Conservation (phyloP, 371 early-diverging fungal genomes). For the Syncephalastrum monosporum region DNA sequence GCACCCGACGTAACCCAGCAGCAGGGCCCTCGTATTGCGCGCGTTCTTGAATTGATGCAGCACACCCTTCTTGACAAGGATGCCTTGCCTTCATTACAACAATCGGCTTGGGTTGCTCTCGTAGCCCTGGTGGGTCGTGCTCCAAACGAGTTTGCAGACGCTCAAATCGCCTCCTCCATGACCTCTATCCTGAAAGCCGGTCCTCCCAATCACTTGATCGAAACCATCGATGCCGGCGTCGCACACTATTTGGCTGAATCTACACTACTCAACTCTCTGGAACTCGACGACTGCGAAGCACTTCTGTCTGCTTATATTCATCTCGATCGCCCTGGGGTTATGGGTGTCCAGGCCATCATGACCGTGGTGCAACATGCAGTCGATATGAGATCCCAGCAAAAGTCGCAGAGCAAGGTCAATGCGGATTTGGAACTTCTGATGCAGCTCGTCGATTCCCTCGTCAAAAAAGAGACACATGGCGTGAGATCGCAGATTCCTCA, state of each 20-base stretch:
- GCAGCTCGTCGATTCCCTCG: constrained; percentile 11
- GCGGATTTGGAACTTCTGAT: constrained; percentile 27
- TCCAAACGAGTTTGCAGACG: constrained; percentile 14
- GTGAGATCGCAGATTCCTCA: not conserved
- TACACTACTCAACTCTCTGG: constrained; percentile 36
- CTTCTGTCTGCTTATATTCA: constrained; percentile 25
- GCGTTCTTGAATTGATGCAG: constrained; percentile 18
- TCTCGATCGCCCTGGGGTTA: constrained; percentile 3
- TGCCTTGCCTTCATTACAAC: no score
- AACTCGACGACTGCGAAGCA: constrained; percentile 25
- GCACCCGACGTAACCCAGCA: constrained; percentile 9
- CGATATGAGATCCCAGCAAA: constrained; percentile 34
- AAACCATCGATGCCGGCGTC: constrained; percentile 38
- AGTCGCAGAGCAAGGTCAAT: constrained; percentile 29
- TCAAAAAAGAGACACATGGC: constrained; percentile 9
- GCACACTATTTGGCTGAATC: constrained; percentile 42
- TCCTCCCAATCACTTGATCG: constrained; percentile 13
- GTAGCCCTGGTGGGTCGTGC: constrained; percentile 30
- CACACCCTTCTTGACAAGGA: constrained; percentile 18
- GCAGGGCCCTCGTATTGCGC: constrained; percentile 10
- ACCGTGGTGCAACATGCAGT: constrained; percentile 37
- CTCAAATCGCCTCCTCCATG: constrained; percentile 23
- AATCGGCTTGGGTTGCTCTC: constrained; percentile 33
- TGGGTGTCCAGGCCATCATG: constrained; percentile 24
- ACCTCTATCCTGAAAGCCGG: constrained; percentile 10